These are phyloP conservation scores for Cephaloascus fragrans DNA, from an alignment of 805 yeast species.

Conservation along the genomic window DNA sequence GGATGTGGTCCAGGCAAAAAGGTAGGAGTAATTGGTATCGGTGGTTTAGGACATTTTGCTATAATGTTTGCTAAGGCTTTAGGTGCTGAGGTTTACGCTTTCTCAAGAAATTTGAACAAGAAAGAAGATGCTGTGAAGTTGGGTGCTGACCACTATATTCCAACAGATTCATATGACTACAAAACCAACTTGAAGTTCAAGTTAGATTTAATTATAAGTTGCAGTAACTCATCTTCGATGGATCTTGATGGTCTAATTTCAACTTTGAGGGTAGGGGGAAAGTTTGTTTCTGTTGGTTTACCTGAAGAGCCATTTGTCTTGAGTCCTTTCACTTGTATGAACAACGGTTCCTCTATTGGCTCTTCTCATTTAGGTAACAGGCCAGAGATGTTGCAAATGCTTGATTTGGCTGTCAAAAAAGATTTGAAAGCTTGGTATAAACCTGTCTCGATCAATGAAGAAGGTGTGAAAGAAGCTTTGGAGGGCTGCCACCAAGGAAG, in stretches of 20 bases:
- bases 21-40: conserved; percentile 15
- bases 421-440: conserved; percentile 23
- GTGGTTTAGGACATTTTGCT: conserved; percentile 18
- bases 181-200: conserved; percentile 13
- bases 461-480: conserved; percentile 20
- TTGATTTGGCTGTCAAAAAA: conserved; percentile 24
- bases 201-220: conserved; percentile 43
- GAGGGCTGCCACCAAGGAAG: conserved; percentile 20
- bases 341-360: conserved; percentile 15
- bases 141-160: conserved; percentile 15
- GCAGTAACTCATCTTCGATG: conserved; percentile 42
- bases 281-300: conserved; percentile 57
- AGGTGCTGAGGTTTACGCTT: conserved; percentile 15
- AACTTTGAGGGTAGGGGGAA: conserved; percentile 47
- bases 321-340: conserved; percentile 27
- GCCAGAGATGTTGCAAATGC: conserved; percentile 24
- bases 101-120: conserved; percentile 15
- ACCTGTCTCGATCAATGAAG: conserved; percentile 22
- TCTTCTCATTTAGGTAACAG: conserved; percentile 23
- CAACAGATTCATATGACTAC: conserved; percentile 16
- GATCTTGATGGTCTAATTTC: conserved; percentile 38
- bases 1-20: conserved; percentile 9
- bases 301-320: conserved; percentile 40
- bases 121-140: conserved; percentile 20
- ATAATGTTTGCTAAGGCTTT: conserved; percentile 15